Conservation (phyloP, 805 yeast genomes). For the Debaryomyces prosopidis region DNA sequence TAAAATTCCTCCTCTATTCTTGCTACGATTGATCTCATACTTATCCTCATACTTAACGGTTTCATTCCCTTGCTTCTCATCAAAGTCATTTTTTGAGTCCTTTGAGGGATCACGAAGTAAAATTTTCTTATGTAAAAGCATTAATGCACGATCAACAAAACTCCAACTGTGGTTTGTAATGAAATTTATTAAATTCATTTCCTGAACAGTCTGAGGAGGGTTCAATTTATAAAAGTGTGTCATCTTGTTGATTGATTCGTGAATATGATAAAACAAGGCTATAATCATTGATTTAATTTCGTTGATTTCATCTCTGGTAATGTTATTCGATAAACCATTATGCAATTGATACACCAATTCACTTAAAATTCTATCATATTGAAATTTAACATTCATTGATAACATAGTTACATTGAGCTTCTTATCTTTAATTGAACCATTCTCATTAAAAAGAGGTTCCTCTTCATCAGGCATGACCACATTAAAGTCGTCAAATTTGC, state of each 20-base stretch:
- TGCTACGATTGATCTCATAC: constrained; percentile 4
- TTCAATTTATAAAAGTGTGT: constrained; percentile 30
- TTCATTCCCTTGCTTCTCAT: neutral
- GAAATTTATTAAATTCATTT: constrained; percentile 47
- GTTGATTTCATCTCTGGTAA: constrained; percentile 43
- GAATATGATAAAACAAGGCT: constrained; percentile 51
- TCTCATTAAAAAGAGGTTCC: constrained; percentile 32
- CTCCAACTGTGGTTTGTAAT: constrained; percentile 50
- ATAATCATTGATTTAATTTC: constrained; percentile 49
- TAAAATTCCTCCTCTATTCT: constrained; percentile 23
- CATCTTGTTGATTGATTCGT: constrained; percentile 46
- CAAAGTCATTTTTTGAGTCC: neutral
- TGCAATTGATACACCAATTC: constrained; percentile 53
- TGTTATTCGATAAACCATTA: constrained; percentile 46
- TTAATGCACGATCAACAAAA: constrained; percentile 54
- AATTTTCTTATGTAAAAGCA: constrained; percentile 44
- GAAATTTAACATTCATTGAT: constrained; percentile 54
- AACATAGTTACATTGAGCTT: constrained; percentile 46
- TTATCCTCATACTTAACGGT: constrained; percentile 4
- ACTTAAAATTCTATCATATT: constrained; percentile 51
- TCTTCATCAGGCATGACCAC: constrained; percentile 55
- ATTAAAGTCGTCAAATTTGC: constrained; percentile 53
- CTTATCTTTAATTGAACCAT: constrained; percentile 29
- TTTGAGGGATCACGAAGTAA: constrained; percentile 29
- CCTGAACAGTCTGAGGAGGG: constrained; percentile 40